A percentile compares a stretch with the other conserved stretches of the same genome.
Conservation (phyloP, 495 filamentous ascomycete genomes). For the Penicillium silybi region DNA sequence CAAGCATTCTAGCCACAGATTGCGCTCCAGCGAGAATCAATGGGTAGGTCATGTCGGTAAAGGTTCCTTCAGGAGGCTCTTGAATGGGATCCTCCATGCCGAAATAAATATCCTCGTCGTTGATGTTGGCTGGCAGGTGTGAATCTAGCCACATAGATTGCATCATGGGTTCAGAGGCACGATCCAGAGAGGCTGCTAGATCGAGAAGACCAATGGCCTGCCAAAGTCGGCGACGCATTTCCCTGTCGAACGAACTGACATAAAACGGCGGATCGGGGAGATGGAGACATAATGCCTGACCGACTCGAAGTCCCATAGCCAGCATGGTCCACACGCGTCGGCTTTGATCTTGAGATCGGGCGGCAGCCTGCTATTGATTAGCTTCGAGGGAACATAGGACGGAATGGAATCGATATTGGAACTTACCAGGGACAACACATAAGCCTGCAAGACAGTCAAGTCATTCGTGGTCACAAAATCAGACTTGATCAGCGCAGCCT, state of each 20-base stretch:
- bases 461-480: constrained; percentile 54
- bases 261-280: constrained; percentile 32
- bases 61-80: constrained; percentile 17
- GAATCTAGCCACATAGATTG: constrained; percentile 26
- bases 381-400: background rate
- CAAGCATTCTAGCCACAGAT: constrained; percentile 23
- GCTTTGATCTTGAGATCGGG: constrained; percentile 37
- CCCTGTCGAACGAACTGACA: constrained; percentile 28
- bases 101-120: constrained; percentile 30
- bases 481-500: constrained; percentile 45
- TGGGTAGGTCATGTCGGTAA: constrained; percentile 34
- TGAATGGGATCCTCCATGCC: constrained; percentile 20
- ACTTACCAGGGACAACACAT: constrained; percentile 50
- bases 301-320: constrained; percentile 63
- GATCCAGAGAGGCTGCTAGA: constrained; percentile 29
- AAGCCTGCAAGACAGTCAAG: constrained; percentile 53
- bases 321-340: constrained; percentile 55
- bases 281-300: constrained; percentile 64
- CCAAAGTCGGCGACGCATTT: constrained; percentile 38
- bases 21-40: constrained; percentile 24
- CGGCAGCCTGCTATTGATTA: constrained; percentile 36
- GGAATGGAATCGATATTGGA: background rate
- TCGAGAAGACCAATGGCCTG: constrained; percentile 35
- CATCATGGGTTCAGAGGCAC: constrained; percentile 41
- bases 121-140: constrained; percentile 28